phyloP scores from a whole-genome alignment of 345 rosid species.

The Citrus reticulata region DNA sequence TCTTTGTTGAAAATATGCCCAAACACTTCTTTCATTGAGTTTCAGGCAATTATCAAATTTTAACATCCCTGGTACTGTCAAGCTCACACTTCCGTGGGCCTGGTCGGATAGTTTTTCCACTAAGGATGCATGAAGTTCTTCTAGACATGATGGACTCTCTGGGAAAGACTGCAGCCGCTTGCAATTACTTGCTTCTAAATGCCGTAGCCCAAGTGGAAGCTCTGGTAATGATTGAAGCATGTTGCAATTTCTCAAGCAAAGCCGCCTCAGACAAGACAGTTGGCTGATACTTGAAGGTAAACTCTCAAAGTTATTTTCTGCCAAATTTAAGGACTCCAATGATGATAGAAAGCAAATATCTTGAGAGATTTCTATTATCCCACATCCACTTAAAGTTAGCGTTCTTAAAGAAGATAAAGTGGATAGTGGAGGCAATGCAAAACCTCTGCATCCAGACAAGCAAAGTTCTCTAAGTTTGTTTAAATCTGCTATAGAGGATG shows the following conservation, averaged over 20 bases:
- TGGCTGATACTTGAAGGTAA: not conserved
- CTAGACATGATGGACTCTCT: not conserved
- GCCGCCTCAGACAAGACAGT: not conserved
- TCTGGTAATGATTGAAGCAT: constrained; percentile 5
- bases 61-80: too few species aligned
- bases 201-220: not conserved
- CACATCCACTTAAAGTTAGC: not conserved
- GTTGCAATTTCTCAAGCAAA: not conserved
- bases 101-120: not conserved
- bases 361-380: not conserved
- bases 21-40: not conserved
- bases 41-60: not conserved
- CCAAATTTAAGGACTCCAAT: not conserved
- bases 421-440: not conserved
- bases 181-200: not conserved
- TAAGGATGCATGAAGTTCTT: not conserved
- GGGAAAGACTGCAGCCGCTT: not conserved
- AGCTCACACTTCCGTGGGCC: too few species aligned
- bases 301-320: not conserved
- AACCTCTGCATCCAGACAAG: not conserved
- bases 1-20: not conserved
- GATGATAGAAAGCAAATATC: not conserved
- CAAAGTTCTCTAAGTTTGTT: not conserved
- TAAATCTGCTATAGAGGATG: not conserved
- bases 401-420: not conserved